phyloP scores from a whole-genome alignment of 768 basidiomycete species.

The Rhizopogon sp. region DNA sequence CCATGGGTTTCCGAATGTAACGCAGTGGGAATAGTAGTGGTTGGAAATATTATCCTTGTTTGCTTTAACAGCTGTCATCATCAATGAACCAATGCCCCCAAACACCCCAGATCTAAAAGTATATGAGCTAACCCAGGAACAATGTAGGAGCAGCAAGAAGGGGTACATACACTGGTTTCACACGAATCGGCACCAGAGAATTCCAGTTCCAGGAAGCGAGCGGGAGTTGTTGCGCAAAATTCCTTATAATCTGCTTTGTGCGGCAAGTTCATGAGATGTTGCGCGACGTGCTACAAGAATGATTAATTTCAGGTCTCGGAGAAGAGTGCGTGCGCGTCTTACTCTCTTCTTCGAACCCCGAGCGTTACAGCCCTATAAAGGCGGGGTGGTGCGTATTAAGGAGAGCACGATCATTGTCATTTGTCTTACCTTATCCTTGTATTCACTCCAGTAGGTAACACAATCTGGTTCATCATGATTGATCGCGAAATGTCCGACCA shows the following conservation, averaged over 20 bases:
- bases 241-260: slow-evolving; percentile 21
- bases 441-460: slow-evolving; percentile 16
- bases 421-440: slow-evolving; percentile 19
- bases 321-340: background rate
- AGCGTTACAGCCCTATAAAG: slow-evolving; percentile 17
- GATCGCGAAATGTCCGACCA: slow-evolving; percentile 23
- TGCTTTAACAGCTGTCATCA: background rate
- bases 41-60: background rate
- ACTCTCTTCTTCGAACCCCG: slow-evolving; percentile 18
- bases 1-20: no score
- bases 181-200: slow-evolving; percentile 16
- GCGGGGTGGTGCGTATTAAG: background rate
- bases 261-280: slow-evolving; percentile 21
- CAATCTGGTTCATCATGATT: slow-evolving; percentile 23
- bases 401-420: background rate
- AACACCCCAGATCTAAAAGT: slow-evolving; percentile 1
- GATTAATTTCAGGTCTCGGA: background rate
- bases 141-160: background rate
- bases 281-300: slow-evolving; percentile 17
- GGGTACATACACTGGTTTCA: background rate
- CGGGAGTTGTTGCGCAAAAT: slow-evolving; percentile 30
- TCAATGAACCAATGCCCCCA: slow-evolving; percentile 10
- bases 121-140: background rate
- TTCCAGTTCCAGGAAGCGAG: slow-evolving; percentile 13
- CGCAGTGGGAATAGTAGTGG: no score